phyloP scores from a whole-genome alignment of 2,329 filamentous ascomycete species.

The Botrytis fragariae region DNA sequence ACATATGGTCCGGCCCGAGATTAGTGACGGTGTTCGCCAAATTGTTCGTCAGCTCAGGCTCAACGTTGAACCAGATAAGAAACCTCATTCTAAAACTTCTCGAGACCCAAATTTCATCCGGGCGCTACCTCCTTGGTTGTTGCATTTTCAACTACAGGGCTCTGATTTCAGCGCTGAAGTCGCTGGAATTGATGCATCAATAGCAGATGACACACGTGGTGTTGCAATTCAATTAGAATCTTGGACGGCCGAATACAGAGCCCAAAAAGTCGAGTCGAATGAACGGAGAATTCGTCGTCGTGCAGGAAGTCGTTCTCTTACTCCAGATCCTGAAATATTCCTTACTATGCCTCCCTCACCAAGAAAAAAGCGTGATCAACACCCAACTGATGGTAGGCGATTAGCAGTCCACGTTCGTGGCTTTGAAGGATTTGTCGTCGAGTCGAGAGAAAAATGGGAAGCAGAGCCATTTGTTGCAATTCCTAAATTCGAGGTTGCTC shows the following conservation, averaged over 20 bases:
- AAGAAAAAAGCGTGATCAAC: slow-evolving; percentile 50
- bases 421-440: slow-evolving; percentile 86
- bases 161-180: slow-evolving; percentile 88
- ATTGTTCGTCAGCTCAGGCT: slow-evolving; percentile 81
- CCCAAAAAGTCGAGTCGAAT: slow-evolving; percentile 68
- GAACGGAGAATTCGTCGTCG: slow-evolving; percentile 60
- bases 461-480: slow-evolving; percentile 81
- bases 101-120: slow-evolving; percentile 69
- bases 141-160: slow-evolving; percentile 80
- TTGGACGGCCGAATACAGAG: slow-evolving; percentile 85
- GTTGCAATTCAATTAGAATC: slow-evolving; percentile 83
- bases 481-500: slow-evolving; percentile 80
- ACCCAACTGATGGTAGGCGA: slow-evolving; percentile 71
- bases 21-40: slow-evolving; percentile 86
- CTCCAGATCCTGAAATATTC: slow-evolving; percentile 65
- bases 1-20: slow-evolving; percentile 87
- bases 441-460: slow-evolving; percentile 81
- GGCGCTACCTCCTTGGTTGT: slow-evolving; percentile 76
- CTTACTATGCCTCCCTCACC: slow-evolving; percentile 50
- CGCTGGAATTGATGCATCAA: slow-evolving; percentile 79
- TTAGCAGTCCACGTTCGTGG: slow-evolving; percentile 78
- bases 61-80: slow-evolving; percentile 64
- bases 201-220: slow-evolving; percentile 79
- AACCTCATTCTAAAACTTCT: slow-evolving; percentile 47
- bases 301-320: slow-evolving; percentile 67